Conservation (phyloP, 106 monocot genomes). For the Dendrobium nobile region DNA sequence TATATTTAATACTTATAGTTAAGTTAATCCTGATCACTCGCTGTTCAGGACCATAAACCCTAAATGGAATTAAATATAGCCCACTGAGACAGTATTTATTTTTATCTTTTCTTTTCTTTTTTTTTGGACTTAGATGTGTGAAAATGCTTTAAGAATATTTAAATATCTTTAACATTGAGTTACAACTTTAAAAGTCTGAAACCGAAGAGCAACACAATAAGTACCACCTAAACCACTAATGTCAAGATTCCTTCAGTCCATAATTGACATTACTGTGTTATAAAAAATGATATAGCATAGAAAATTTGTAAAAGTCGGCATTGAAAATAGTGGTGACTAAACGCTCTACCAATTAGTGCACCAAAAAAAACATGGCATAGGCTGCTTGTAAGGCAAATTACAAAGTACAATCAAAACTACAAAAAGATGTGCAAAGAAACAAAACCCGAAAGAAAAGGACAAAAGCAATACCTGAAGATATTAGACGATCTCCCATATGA, state of each 20-base stretch:
- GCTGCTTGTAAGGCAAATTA: neutral
- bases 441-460: constrained; percentile 11
- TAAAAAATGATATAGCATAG: neutral
- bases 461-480: constrained; percentile 64
- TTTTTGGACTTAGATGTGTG: too few species aligned
- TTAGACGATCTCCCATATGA: constrained; percentile 81
- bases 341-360: neutral
- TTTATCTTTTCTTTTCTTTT: too few species aligned
- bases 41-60: too few species aligned
- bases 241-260: neutral
- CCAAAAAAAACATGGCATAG: neutral
- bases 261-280: neutral
- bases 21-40: neutral
- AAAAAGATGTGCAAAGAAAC: neutral
- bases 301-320: neutral
- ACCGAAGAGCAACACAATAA: neutral
- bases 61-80: too few species aligned
- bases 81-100: too few species aligned
- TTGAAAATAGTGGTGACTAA: neutral
- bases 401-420: neutral
- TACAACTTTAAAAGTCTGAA: neutral
- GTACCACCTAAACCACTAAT: neutral
- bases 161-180: constrained; percentile 3
- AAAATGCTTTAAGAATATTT: neutral
- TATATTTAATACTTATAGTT: neutral